Evolutionary conservation across 1,284 basidiomycete genomes (phyloP), one percentile per base, ranked within the genome.

Genomic region (Ustanciosporium gigantosporum): DNA sequence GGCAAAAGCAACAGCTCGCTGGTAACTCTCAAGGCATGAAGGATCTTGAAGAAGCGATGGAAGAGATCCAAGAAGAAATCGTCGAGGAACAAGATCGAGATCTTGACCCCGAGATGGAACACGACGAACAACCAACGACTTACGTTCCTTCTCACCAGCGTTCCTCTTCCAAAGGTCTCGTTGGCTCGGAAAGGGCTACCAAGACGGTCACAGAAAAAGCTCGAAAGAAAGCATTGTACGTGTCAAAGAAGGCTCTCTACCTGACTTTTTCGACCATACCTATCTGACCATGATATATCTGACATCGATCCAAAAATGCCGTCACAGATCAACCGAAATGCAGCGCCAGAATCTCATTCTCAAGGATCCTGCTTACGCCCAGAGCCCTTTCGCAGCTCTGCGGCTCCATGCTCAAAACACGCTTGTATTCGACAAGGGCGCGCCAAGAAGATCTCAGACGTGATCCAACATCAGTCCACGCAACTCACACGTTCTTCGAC

Each of bases 341-440:
- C 50, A 56, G 19, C 71, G 73, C 15, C 73, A 75, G 38, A 57
- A 64, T 20, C 38, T 62, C 25, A 74, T 75, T 25, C 43, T 75
- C 16, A 45, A 62, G 3, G 70, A 75, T 34, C 52, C 68, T 21
- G 56, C 68, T 13, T 70, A 65, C 44, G 49, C 57, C 25, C 49
- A 47, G 24, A 62, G 61, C 31, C 73, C 73, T 7, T 75, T 75
- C 31, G 71, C 66, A 6, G 73, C 73, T 11, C 66, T 75, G 2
- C 62, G 73, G 15, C 55, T 65, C 1, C 73, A 75, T 31, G 69
- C 68, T 7, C 67, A 71, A 21, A 70, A 75, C 31, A 66, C 71
- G 5, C 60, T 74, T 31, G 58, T 61, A 16, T 65, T 68, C 38
- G 50, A 58, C 37, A 53, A 53, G 24, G 45, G 48, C 24, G 32